phyloP scores from a whole-genome alignment of 768 basidiomycete genomes.

The Tylopilus plumbeoviolaceoides region DNA sequence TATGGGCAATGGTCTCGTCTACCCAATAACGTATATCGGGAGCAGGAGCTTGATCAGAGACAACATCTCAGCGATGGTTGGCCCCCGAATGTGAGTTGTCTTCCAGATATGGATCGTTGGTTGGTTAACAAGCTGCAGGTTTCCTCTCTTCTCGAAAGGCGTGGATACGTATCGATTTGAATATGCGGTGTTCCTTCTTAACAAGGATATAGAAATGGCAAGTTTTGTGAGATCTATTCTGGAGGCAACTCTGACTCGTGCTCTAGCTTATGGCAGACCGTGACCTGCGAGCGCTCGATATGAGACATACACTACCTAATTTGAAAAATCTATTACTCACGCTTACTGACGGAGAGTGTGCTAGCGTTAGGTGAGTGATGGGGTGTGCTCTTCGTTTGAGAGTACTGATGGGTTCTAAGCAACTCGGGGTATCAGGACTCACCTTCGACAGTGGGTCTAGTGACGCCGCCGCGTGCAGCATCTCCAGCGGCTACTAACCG shows the following conservation, averaged over 20 bases:
- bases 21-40: conserved; percentile 87
- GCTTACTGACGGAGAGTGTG: conserved; percentile 65
- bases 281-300: conserved; percentile 84
- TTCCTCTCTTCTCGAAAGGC: conserved; percentile 90
- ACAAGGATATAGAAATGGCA: conserved; percentile 97
- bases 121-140: conserved; percentile 48
- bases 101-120: neutral
- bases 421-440: conserved; percentile 19
- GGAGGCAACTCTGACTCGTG: conserved; percentile 4
- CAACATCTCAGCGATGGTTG: conserved; percentile 91
- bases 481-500: conserved; percentile 13
- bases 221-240: neutral
- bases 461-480: conserved; percentile 19
- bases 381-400: neutral
- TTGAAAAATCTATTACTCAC: conserved; percentile 90
- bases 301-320: conserved; percentile 95
- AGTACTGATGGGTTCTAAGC: conserved; percentile 17
- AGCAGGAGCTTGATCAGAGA: conserved; percentile 91
- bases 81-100: conserved; percentile 78
- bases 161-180: conserved; percentile 97
- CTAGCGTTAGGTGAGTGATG: conserved; percentile 41
- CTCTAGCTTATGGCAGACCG: conserved; percentile 84
- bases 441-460: conserved; percentile 19
- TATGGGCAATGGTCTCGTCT: conserved; percentile 69
- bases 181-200: conserved; percentile 93